Base-by-base conservation (phyloP, 2,329 filamentous ascomycete species). In the Acrodontium crateriforme region DNA sequence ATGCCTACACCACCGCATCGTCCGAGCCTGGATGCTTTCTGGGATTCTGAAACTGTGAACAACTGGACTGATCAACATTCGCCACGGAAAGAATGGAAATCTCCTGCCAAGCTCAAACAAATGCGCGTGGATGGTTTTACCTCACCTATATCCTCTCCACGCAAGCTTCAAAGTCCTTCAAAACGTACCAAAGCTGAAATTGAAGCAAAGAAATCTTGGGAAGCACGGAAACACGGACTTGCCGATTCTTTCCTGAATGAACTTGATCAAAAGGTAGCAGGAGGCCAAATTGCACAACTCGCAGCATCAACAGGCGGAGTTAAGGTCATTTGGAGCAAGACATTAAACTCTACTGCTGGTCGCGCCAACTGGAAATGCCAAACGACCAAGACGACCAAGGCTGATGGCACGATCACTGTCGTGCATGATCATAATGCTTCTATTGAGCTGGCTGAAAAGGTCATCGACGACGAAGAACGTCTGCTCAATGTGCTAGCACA, bases 401-500 rank as follows among this genome's bases (percentile, higher is more conserved):
- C 19, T 13, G 37, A 36, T 17, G 37, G 32, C 18, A 32, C 30
- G 14, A 38, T 31, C 8, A 44, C 35, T 12, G 42, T 34, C 17
- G 47, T 44, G n/a, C 52, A 56, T 31, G 54, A 53, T 15, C 47
- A 54, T 50, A 56, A 70, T 43, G 83, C 82, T 7, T 72, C 65
- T 10, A 93, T 95, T 46, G 85, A 95, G 50, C 70, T 95, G 2
- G 82, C 85, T 0, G 74, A 81, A 30, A 92, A 91, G 51, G 76
- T 94, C 25, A 84, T 95, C 36, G 74, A 83, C 48, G 69, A 77
- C 45, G 71, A 80, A 28, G 56, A 78, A 32, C 72, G 82, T 3
- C 67, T 95, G 1, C 66, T 89, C 38, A 94, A 94, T 52, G 84
- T 89, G 0, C 59, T 95, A n/a, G 83, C 87, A 0, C 89, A 98